Evolutionary conservation across 2,329 filamentous ascomycete species (phyloP).

Genomic region (Nemania sp.): DNA sequence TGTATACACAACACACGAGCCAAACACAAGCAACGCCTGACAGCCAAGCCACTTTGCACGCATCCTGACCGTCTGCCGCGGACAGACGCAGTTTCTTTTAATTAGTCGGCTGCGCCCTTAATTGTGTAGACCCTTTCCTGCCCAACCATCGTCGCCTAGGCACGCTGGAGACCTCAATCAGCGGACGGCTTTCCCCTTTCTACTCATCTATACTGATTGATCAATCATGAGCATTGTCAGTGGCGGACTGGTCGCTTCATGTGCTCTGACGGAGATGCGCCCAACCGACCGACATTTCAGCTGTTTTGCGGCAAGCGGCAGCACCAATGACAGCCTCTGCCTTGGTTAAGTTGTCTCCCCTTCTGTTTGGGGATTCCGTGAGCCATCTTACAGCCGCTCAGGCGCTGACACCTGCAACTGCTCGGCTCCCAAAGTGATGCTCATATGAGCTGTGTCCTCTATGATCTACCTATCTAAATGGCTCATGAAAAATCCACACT

Average conservation of each 20-base stretch:
- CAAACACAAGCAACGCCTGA: slow-evolving; percentile 25
- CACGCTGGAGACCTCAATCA: slow-evolving; percentile 2
- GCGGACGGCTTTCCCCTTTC: not conserved
- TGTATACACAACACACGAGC: slow-evolving; percentile 3
- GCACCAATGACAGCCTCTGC: slow-evolving; percentile 8
- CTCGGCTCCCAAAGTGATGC: slow-evolving; percentile 25
- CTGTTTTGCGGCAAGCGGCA: slow-evolving; percentile 32
- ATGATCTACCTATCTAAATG: not conserved
- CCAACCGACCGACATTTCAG: slow-evolving; percentile 38
- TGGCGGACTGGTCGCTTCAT: slow-evolving; percentile 13
- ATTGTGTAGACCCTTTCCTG: slow-evolving; percentile 12
- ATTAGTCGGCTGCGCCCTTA: slow-evolving; percentile 30
- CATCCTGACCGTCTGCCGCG: slow-evolving; percentile 28
- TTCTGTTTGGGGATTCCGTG: slow-evolving; percentile 25
- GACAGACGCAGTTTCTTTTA: slow-evolving; percentile 25
- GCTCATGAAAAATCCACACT: not conserved
- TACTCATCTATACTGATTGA: not conserved
- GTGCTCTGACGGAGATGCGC: slow-evolving; percentile 15
- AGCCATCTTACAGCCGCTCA: slow-evolving; percentile 34
- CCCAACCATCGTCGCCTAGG: slow-evolving; percentile 16
- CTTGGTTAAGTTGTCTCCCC: slow-evolving; percentile 8
- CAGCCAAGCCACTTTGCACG: slow-evolving; percentile 24
- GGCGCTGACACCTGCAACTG: slow-evolving; percentile 31
- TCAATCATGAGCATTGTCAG: slow-evolving; percentile 10
- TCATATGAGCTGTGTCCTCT: not conserved